Evolutionary conservation across 305 asterid genomes (phyloP), one percentile per base, ranked within the genome.

Genomic region (Ruellia speciosa): DNA sequence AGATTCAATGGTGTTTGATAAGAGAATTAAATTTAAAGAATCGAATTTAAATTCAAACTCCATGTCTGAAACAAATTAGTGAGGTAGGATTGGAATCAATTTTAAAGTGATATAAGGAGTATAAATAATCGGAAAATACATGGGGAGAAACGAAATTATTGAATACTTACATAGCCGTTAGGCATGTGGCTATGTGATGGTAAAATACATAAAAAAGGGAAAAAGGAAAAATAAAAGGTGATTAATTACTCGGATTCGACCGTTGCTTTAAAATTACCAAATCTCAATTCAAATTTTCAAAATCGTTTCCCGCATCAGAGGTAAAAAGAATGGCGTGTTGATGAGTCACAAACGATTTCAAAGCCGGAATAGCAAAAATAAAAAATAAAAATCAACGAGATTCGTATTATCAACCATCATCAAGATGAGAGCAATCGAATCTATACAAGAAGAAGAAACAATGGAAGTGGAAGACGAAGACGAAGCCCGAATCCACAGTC

Each of bases 401-500:
- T 2, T 1, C 2, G 6, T 37, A 37, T 0, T 2, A 37, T 43
- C 49, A 12, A 13, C 12, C 49, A 43, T 4, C 49, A 4, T 13
- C 14, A 5, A 43, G 17, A 67, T 53, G 68, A 60, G 45, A 49
- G 52, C 47, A 64, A 14, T 53, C 51, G 58, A 47, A 52, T 40
- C 53, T 48, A 47, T 14, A 6, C 58, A 58, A 43, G 49, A 52
- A 24, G 66, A 52, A 39, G 72, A 72, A 59, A 64, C 11, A 43
- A 43, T 43, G 19, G 64, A 28, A 51, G 52, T 35, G 10, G 66
- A 50, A 62, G 70, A 39, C 17, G 64, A 52, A 18, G 67, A 49
- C 61, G 94, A 75, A 57, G 81, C 71, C 14, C 72, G 19, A 57
- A 62, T 89, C 56, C 88, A 81, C 31, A 69, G 73, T 50, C 79